Conservation (phyloP, 176 grass and related monocot species). For the Oryza glumipatula region DNA sequence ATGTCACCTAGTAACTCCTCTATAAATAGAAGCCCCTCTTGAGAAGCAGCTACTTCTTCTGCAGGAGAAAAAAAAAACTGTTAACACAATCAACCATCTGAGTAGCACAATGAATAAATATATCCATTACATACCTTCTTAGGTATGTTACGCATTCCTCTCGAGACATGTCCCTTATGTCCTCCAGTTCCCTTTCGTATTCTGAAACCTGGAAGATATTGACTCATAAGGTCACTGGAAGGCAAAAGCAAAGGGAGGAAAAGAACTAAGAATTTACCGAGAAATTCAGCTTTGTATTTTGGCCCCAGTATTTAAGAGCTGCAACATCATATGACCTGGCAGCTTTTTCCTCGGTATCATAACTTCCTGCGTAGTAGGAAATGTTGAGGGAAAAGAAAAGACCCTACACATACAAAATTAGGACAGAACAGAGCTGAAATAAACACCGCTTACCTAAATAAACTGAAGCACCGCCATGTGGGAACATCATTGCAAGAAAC, state of each 20-base stretch:
- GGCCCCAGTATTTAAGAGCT: slow-evolving; percentile 90
- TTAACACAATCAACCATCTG: background rate
- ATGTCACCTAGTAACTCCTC: slow-evolving; percentile 94
- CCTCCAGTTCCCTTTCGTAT: slow-evolving; percentile 74
- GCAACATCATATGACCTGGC: slow-evolving; percentile 93
- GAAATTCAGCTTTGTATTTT: slow-evolving; percentile 78
- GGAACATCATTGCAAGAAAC: slow-evolving; percentile 47
- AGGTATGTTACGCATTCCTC: slow-evolving; percentile 92
- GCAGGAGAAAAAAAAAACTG: slow-evolving; percentile 19
- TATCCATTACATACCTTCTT: slow-evolving; percentile 65
- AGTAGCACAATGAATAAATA: slow-evolving; percentile 23
- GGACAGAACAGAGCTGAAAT: background rate
- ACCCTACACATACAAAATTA: background rate
- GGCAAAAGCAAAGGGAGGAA: background rate
- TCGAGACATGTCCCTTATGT: slow-evolving; percentile 63
- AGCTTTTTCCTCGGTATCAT: slow-evolving; percentile 88
- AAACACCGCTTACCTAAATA: slow-evolving; percentile 80
- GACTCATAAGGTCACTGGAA: slow-evolving; percentile 26
- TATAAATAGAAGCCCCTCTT: slow-evolving; percentile 94
- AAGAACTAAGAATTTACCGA: slow-evolving; percentile 34
- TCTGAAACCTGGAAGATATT: slow-evolving; percentile 55
- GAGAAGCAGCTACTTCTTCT: slow-evolving; percentile 98
- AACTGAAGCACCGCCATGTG: slow-evolving; percentile 68
- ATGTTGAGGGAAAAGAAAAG: slow-evolving; percentile 27
- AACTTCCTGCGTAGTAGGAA: slow-evolving; percentile 68